Conservation (phyloP, 1,284 basidiomycete genomes). For the Tremellales sp. region DNA sequence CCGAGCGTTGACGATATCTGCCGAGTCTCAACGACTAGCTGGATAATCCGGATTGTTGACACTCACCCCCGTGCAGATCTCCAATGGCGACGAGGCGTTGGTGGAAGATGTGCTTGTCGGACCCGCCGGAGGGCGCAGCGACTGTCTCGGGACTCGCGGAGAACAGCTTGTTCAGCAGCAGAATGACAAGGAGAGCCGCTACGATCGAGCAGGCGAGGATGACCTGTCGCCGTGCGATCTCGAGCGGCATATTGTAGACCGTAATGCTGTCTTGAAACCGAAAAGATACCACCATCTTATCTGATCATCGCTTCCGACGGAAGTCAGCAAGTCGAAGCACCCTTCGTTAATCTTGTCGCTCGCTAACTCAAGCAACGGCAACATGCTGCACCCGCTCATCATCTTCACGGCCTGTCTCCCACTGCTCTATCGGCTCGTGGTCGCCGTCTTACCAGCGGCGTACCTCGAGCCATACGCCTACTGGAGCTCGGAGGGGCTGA, state of each 20-base stretch:
- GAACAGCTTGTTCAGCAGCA: no score
- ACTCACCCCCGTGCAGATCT: constrained; percentile 66
- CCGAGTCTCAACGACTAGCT: background rate
- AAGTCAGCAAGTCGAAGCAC: no score
- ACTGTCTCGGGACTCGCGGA: background rate
- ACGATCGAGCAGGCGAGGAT: no score
- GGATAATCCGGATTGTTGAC: background rate
- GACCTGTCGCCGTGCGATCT: constrained; percentile 5
- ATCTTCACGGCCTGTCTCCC: constrained; percentile 25
- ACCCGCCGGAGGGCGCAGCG: background rate
- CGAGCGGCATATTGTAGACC: constrained; percentile 1
- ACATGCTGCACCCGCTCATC: constrained; percentile 10
- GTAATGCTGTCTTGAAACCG: background rate
- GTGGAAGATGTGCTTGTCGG: constrained; percentile 24
- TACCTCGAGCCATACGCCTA: constrained; percentile 38
- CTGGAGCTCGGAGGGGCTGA: constrained; percentile 29
- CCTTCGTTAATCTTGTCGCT: no score
- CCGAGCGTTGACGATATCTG: constrained; percentile 62
- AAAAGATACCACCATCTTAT: no score
- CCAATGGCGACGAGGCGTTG: constrained; percentile 63
- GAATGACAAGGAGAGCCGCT: no score
- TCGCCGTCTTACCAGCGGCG: constrained; percentile 20
- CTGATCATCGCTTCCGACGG: no score
- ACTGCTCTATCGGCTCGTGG: constrained; percentile 24
- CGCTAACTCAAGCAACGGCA: background rate